Base-by-base conservation (phyloP, 2,329 filamentous ascomycete genomes). In the Alternaria infectoria region DNA sequence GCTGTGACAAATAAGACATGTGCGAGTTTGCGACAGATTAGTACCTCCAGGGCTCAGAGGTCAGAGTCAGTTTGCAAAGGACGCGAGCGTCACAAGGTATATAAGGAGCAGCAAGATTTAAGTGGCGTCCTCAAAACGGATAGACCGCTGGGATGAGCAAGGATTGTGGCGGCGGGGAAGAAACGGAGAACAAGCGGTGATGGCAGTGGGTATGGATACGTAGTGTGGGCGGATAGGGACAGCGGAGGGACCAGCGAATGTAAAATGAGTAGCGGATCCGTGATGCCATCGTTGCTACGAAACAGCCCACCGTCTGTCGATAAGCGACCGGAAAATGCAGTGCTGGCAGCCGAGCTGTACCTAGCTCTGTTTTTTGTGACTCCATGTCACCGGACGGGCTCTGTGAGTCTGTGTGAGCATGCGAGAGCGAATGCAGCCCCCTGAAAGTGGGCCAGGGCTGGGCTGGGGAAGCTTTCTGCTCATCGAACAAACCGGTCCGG, bases 71-170 rank as follows among this genome's bases (percentile, higher is more conserved):
- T 71, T 67, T 68, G 70, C 68, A 71, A 67, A 72, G 65, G 70
- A 71, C 66, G 73, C 72, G 74, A 74, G 74, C 71, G 75, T 77
- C 72, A 74, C 69, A 73, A 71, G 72, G 73, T 78, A 79, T 78
- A 79, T 77, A 78, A 69, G 70, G 66, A 72, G 69, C 68, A 71
- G 75, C 73, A 77, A 78, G 76, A 79, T 79, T 78, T 77, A 69
- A 75, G 77, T 79, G 77, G 77, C 76, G 77, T 72, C 68, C 71
- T 77, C 70, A 69, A 73, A 74, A 74, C 72, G 75, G 76, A 75
- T 76, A 70, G 74, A 54, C 70, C 69, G 71, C 71, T 77, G 67
- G 69, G 67, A 67, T 50, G 62, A 70, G 69, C 76, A 79, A 76
- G 77, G 77, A 77, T 79, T 54, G 65, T 70, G 62, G 73, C 70